Evolutionary conservation across 2,329 filamentous ascomycete genomes (phyloP).

Genomic region (Exophiala oligosperma): DNA sequence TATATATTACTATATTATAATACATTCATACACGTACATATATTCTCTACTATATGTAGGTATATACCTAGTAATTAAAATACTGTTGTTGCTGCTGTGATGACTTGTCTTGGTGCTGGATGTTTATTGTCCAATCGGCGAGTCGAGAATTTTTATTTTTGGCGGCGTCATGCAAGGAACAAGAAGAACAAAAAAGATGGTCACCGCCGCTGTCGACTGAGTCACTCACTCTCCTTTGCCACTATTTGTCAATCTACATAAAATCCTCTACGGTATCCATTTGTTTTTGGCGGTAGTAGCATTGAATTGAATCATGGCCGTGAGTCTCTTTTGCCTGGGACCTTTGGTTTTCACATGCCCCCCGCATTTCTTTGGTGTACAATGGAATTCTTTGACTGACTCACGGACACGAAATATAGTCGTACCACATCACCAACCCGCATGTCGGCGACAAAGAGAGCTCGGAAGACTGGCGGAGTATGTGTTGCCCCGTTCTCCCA

Average conservation of each 20-base stretch:
- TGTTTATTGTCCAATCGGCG: background rate
- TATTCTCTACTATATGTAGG: no score
- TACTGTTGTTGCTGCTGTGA: background rate
- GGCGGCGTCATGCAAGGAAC: constrained; percentile 16
- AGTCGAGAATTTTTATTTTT: background rate
- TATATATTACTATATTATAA: no score
- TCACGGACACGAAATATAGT: constrained; percentile 9
- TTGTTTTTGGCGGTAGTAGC: no score
- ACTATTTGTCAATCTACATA: background rate
- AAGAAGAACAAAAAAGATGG: background rate
- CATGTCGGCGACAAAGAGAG: constrained; percentile 72
- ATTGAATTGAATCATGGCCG: constrained; percentile 10
- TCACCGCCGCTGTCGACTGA: background rate
- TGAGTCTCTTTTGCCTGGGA: constrained; percentile 3
- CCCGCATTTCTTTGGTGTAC: no score
- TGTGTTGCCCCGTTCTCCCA: constrained; percentile 31
- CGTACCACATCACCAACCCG: constrained; percentile 78
- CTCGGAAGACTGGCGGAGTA: constrained; percentile 83
- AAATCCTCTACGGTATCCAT: background rate
- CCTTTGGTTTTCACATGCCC: background rate
- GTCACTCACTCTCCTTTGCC: background rate
- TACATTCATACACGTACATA: no score
- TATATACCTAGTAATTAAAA: background rate
- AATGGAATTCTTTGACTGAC: constrained; percentile 5
- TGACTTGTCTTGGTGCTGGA: background rate